Evolutionary conservation across 441 rosid genomes (phyloP).

Genomic region (Raphanus hybrid): DNA sequence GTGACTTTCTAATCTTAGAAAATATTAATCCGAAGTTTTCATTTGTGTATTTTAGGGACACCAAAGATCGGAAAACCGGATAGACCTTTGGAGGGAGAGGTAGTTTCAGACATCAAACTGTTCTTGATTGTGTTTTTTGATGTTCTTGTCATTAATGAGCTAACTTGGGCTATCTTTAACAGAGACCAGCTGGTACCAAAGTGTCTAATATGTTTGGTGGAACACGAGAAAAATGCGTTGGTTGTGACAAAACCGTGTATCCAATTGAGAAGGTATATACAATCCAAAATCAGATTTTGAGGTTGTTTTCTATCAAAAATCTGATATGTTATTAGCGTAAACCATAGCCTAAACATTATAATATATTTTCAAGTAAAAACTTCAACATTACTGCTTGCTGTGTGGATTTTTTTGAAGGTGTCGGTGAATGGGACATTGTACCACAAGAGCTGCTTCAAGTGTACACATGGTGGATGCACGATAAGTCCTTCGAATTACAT

Average conservation of each 20-base stretch:
- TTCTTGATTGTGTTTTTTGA: conserved; percentile 29
- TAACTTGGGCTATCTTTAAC: conserved; percentile 34
- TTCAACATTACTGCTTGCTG: background rate
- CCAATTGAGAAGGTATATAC: conserved; percentile 88
- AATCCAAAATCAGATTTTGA: background rate
- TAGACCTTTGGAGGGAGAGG: conserved; percentile 75
- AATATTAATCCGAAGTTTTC: background rate
- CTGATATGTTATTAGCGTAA: background rate
- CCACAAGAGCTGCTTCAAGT: conserved; percentile 97
- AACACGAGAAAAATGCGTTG: conserved; percentile 89
- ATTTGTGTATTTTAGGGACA: conserved; percentile 54
- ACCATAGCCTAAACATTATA: conserved; percentile 6
- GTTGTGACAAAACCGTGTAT: conserved; percentile 84
- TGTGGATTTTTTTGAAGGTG: conserved; percentile 52
- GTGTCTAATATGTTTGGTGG: conserved; percentile 91
- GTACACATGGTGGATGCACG: conserved; percentile 92
- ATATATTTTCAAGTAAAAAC: background rate
- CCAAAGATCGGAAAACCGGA: conserved; percentile 88
- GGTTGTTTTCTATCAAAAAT: background rate
- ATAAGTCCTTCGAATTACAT: conserved; percentile 93
- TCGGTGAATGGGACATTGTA: conserved; percentile 93
- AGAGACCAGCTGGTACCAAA: conserved; percentile 82
- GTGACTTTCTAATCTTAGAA: conserved; percentile 10
- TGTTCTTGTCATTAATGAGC: background rate
- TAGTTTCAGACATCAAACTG: conserved; percentile 39